Evolutionary conservation across 73 alveolate genomes (phyloP).

Genomic region (Blepharisma japonicum): DNA sequence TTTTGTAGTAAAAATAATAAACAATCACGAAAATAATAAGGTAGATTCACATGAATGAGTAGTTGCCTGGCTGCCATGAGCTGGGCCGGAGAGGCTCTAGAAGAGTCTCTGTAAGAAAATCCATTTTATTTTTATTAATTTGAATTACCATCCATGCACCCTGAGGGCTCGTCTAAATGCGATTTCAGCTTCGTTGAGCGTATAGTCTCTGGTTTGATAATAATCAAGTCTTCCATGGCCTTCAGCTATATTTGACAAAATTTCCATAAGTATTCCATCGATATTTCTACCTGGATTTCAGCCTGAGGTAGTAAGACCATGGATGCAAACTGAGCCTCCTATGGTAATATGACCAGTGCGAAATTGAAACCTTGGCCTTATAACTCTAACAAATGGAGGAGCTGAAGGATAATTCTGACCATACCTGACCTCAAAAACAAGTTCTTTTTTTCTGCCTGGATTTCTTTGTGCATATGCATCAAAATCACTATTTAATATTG

Average conservation of each 20-base stretch:
- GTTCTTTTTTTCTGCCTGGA: not conserved
- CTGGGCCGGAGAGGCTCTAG: too few species aligned
- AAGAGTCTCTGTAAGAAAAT: too few species aligned
- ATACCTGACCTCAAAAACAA: slow-evolving; percentile 38
- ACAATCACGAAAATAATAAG: too few species aligned
- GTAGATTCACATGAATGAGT: too few species aligned
- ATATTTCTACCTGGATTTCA: slow-evolving; percentile 54
- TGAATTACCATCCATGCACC: slow-evolving; percentile 51
- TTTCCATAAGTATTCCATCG: slow-evolving; percentile 51
- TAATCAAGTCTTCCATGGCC: slow-evolving; percentile 55
- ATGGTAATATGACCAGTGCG: slow-evolving; percentile 64
- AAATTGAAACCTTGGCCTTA: slow-evolving; percentile 52
- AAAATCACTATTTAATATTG: not conserved
- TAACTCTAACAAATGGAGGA: slow-evolving; percentile 59
- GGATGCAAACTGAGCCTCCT: slow-evolving; percentile 62
- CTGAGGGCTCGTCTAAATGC: slow-evolving; percentile 61
- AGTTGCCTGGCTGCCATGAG: too few species aligned
- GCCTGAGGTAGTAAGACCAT: slow-evolving; percentile 56
- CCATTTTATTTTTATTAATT: too few species aligned
- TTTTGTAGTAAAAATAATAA: too few species aligned
- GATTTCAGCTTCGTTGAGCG: slow-evolving; percentile 47
- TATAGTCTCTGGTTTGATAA: slow-evolving; percentile 28
- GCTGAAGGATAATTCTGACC: slow-evolving; percentile 38
- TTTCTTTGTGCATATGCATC: not conserved
- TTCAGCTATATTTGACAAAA: slow-evolving; percentile 33